Percentiles rank a stretch among this genome's conserved stretches.
phyloP scores from a whole-genome alignment of 495 filamentous ascomycete species.

The Penicillium coprophilum region DNA sequence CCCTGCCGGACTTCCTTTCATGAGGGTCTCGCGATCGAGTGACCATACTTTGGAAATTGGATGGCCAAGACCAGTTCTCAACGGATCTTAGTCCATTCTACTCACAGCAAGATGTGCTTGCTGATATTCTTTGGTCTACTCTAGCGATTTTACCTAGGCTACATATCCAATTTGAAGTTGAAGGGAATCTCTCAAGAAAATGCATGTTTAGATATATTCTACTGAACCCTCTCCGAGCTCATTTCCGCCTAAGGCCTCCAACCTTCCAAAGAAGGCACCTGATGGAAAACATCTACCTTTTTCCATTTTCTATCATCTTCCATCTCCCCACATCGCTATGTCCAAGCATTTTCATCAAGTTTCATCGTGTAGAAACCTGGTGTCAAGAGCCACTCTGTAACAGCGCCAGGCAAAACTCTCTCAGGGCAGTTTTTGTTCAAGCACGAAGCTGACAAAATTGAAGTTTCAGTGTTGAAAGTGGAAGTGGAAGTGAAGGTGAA shows the following conservation, averaged over 20 bases:
- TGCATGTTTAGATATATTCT: neutral
- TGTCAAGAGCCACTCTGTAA: neutral
- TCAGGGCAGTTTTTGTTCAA: neutral
- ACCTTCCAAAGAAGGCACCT: neutral
- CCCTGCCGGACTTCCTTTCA: too few species aligned
- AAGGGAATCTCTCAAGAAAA: neutral
- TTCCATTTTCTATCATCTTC: neutral
- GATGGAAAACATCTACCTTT: neutral
- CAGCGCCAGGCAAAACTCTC: neutral
- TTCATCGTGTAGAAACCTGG: neutral
- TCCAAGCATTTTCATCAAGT: neutral
- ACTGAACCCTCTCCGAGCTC: neutral
- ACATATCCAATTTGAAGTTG: neutral
- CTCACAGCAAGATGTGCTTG: neutral
- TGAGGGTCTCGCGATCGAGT: neutral
- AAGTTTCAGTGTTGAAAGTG: neutral
- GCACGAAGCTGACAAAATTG: neutral
- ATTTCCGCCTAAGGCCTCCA: neutral
- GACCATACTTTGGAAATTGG: neutral
- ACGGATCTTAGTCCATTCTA: neutral
- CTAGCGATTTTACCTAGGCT: neutral
- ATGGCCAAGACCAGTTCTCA: neutral
- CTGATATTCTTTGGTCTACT: neutral
- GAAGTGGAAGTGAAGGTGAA: slow-evolving; percentile 12
- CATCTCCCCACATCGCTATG: neutral